A percentile compares a stretch with the other conserved stretches of the same genome.
phyloP scores from a whole-genome alignment of 1,284 basidiomycete species.

The Xanthoconium separans region DNA sequence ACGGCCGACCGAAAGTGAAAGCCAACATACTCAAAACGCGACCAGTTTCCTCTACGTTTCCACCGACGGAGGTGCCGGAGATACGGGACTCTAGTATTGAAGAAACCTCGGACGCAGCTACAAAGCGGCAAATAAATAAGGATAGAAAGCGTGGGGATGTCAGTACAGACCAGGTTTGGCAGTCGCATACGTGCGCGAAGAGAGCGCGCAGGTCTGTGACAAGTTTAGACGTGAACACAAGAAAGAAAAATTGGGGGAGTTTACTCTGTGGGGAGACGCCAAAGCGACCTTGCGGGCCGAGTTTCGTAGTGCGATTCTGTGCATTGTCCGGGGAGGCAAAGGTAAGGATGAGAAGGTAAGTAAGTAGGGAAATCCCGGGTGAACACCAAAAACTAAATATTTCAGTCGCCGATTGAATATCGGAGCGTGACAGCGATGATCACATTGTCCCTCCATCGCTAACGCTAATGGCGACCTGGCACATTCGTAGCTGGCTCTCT shows the following conservation, averaged over 20 bases:
- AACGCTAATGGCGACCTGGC: slow-evolving; percentile 21
- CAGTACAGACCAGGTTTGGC: slow-evolving; percentile 88
- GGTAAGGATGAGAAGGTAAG: slow-evolving; percentile 41
- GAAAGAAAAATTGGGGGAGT: slow-evolving; percentile 20
- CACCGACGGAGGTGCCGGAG: slow-evolving; percentile 85
- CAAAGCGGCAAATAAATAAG: slow-evolving; percentile 34
- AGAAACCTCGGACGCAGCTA: slow-evolving; percentile 98
- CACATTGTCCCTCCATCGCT: neutral
- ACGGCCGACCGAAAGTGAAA: slow-evolving; percentile 1
- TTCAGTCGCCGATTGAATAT: slow-evolving; percentile 34
- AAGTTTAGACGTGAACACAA: slow-evolving; percentile 14
- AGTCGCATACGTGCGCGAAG: slow-evolving; percentile 89
- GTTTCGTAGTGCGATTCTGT: slow-evolving; percentile 86
- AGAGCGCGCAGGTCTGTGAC: slow-evolving; percentile 49
- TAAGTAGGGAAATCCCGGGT: slow-evolving; percentile 36
- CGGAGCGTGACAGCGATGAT: slow-evolving; percentile 1
- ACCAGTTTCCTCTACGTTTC: slow-evolving; percentile 98
- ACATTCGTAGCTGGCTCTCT: slow-evolving; percentile 24
- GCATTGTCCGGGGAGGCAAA: slow-evolving; percentile 63
- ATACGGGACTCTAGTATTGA: slow-evolving; percentile 99
- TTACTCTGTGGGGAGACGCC: slow-evolving; percentile 64
- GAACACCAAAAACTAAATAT: slow-evolving; percentile 31
- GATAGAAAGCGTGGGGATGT: neutral
- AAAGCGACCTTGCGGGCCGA: slow-evolving; percentile 73
- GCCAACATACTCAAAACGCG: slow-evolving; percentile 86